Conservation (phyloP, 2,329 filamentous ascomycete genomes). For the Phialemonium atrogriseum region DNA sequence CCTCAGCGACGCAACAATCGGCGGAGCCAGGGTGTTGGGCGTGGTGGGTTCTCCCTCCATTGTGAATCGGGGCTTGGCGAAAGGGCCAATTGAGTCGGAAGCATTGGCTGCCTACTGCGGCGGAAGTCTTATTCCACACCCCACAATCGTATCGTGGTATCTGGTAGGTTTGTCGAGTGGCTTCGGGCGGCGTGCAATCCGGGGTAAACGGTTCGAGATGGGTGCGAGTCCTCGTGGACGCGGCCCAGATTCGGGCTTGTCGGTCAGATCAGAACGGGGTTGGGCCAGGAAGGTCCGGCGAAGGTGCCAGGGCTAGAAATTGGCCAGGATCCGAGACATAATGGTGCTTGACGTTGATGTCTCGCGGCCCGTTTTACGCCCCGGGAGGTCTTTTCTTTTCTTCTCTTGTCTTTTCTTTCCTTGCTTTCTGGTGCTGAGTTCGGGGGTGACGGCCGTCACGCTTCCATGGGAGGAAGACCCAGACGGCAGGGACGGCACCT, state of each 20-base stretch:
- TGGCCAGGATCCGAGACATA: slow-evolving; percentile 36
- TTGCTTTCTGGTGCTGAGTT: no score
- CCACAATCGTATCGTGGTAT: no score
- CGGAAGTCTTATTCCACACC: slow-evolving; percentile 1
- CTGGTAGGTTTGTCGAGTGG: slow-evolving; percentile 2
- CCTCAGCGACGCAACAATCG: slow-evolving; percentile 44
- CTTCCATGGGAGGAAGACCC: no score
- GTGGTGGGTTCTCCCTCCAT: slow-evolving; percentile 31
- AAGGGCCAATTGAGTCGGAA: slow-evolving; percentile 20
- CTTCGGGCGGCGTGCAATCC: slow-evolving; percentile 1
- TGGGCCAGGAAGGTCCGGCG: slow-evolving; percentile 26
- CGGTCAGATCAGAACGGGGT: no score
- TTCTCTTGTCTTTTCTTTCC: no score
- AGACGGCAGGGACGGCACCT: no score
- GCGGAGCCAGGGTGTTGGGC: slow-evolving; percentile 39
- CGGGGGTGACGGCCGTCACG: no score
- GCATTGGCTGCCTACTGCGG: slow-evolving; percentile 19
- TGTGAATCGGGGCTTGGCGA: slow-evolving; percentile 19
- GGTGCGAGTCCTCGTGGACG: slow-evolving; percentile 3
- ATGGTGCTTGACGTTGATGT: slow-evolving; percentile 19
- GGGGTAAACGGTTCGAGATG: slow-evolving; percentile 3
- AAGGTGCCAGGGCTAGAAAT: slow-evolving; percentile 39
- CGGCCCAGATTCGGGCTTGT: no score
- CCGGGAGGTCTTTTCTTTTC: no score
- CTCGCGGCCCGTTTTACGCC: no score